These are phyloP conservation scores for Dalbergia cultrata DNA, from an alignment of 306 rosid species.

Conservation along the genomic window DNA sequence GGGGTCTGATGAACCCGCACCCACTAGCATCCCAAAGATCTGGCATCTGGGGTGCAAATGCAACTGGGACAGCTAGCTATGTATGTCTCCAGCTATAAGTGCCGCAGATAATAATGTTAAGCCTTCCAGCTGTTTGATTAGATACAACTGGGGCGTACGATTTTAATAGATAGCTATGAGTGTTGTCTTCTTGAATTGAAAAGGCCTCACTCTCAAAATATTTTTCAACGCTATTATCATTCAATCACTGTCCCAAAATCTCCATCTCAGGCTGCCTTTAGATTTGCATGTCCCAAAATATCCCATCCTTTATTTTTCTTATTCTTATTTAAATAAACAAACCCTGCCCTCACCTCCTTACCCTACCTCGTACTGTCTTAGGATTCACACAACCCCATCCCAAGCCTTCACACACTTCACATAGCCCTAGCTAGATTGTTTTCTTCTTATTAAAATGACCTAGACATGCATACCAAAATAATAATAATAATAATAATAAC, in stretches of 20 bases:
- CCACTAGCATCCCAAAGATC: neutral
- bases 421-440: no score
- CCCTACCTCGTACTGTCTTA: slow-evolving; percentile 48
- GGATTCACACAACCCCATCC: neutral
- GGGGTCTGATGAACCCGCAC: slow-evolving; percentile 14
- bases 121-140: slow-evolving; percentile 69
- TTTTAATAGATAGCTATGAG: neutral
- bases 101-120: slow-evolving; percentile 3
- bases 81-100: slow-evolving; percentile 11
- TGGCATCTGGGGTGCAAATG: slow-evolving; percentile 10
- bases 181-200: slow-evolving; percentile 51
- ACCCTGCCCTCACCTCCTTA: neutral
- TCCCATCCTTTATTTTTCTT: neutral
- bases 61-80: slow-evolving; percentile 21
- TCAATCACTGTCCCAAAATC: slow-evolving; percentile 56
- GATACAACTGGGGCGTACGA: slow-evolving; percentile 44
- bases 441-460: no score
- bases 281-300: slow-evolving; percentile 60
- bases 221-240: slow-evolving; percentile 50
- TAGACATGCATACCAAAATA: no score
- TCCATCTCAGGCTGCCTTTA: slow-evolving; percentile 37
- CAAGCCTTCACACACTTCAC: no score
- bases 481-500: no score
- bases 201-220: slow-evolving; percentile 20
- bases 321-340: slow-evolving; percentile 13